Base-by-base conservation (phyloP, 257 asterid species). In the Verbena officinalis region DNA sequence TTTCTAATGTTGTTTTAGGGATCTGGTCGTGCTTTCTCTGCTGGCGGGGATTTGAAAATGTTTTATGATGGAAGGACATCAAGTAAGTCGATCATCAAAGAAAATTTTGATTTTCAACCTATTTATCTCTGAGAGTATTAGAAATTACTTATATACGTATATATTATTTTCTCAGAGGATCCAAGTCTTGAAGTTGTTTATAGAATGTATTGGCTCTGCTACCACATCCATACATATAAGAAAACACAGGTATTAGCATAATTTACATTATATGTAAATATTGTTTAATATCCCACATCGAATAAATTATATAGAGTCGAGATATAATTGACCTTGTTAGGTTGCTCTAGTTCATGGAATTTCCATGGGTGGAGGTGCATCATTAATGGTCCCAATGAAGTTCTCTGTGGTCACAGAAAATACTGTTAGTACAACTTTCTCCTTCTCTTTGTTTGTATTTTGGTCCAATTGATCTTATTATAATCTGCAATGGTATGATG, bases 281-380 rank as follows among this genome's bases (percentile, higher is more conserved):
- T n/a, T n/a, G n/a, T n/a, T n/a, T n/a, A n/a, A n/a, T n/a, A n/a
- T n/a, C n/a, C n/a, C n/a, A n/a, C n/a, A n/a, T 46, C 15, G 5
- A 33, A 42, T 55, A 22, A 16, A 27, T 34, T 9, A 57, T 49
- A 20, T 55, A 20, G 68, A 30, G 53, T 52, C 17, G 9, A 50
- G n/a, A 56, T 16, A 16, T 22, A 68, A 19, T 63, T 59, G 33
- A 54, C 52, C 13, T 30, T 70, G 20, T 69, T 73, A 93, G 97
- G 86, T 93, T 69, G 95, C 99, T 81, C 75, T 93, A 74, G 99
- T 52, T 72, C 80, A 93, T 67, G 99, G 99, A 57, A 87, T 93
- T 70, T 79, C 94, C 61, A 93, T 93, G 99, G 99, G 99, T 22
- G 98, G 99, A 54, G 99, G 99, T 55, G 99, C 99, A 51, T 84